phyloP scores from a whole-genome alignment of 2,329 filamentous ascomycete genomes.

The Kalmusia sp. region DNA sequence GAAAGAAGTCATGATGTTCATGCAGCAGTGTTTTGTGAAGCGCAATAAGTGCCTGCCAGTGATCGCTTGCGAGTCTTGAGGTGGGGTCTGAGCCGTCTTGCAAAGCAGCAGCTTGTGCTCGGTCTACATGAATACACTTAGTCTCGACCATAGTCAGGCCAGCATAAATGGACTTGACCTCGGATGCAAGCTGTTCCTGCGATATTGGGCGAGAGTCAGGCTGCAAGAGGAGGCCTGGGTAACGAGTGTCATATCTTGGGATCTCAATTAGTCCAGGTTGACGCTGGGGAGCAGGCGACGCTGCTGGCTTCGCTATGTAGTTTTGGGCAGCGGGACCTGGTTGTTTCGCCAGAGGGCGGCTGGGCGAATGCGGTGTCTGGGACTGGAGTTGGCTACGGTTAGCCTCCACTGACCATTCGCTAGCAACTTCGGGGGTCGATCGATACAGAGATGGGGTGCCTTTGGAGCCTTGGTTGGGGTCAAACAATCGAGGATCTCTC shows the following conservation, averaged over 20 bases:
- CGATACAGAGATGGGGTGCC: constrained; percentile 22
- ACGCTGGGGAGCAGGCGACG: constrained; percentile 20
- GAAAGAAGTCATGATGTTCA: constrained; percentile 70
- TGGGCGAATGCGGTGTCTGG: constrained; percentile 19
- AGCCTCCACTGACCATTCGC: constrained; percentile 30
- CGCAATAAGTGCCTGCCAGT: constrained; percentile 85
- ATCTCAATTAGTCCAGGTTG: constrained; percentile 44
- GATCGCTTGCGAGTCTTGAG: constrained; percentile 63
- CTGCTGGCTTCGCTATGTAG: constrained; percentile 14
- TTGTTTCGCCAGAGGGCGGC: constrained; percentile 16
- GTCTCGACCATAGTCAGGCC: constrained; percentile 86
- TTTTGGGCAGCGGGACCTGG: constrained; percentile 11
- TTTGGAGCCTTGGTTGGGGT: constrained; percentile 24
- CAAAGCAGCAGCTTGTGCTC: constrained; percentile 61
- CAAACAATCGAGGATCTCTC: constrained; percentile 28
- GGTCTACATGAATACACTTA: constrained; percentile 85
- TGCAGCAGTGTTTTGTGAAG: constrained; percentile 81
- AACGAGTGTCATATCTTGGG: constrained; percentile 38
- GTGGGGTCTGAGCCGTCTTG: constrained; percentile 56
- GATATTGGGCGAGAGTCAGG: constrained; percentile 73
- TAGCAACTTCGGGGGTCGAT: constrained; percentile 31
- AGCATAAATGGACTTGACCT: constrained; percentile 84
- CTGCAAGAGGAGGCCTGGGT: constrained; percentile 58
- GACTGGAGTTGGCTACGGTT: constrained; percentile 26
- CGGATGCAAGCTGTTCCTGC: constrained; percentile 78